phyloP scores from a whole-genome alignment of 1,139 yeast genomes.

The Diutina scorzettiae region DNA sequence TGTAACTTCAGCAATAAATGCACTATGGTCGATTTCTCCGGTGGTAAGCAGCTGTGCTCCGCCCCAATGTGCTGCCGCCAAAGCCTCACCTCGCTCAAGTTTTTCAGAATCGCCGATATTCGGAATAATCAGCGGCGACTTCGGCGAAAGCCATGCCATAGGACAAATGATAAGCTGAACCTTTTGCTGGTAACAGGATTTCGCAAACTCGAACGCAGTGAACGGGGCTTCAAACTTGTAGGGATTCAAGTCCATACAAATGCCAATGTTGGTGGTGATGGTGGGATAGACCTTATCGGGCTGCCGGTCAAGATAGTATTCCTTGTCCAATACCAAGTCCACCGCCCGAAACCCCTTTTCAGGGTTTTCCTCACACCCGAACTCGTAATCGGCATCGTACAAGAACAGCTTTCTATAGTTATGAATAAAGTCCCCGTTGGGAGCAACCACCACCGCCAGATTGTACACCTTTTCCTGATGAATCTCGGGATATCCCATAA shows the following conservation, averaged over 20 bases:
- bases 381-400: conserved; percentile 66
- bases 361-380: conserved; percentile 74
- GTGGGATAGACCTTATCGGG: neutral
- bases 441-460: conserved; percentile 56
- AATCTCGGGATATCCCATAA: conserved; percentile 74
- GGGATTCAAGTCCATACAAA: conserved; percentile 94
- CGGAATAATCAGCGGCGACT: conserved; percentile 26
- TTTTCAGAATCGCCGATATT: conserved; percentile 1
- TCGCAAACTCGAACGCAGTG: conserved; percentile 58
- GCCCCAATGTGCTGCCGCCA: neutral
- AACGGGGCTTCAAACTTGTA: conserved; percentile 76
- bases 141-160: conserved; percentile 75
- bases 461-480: conserved; percentile 37
- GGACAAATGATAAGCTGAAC: conserved; percentile 59
- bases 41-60: neutral
- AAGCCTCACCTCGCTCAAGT: neutral
- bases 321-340: conserved; percentile 23
- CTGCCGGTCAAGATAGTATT: conserved; percentile 13
- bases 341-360: conserved; percentile 18
- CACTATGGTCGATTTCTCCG: neutral
- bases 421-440: conserved; percentile 44
- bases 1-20: neutral
- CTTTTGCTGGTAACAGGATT: conserved; percentile 33
- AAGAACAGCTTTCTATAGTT: conserved; percentile 72
- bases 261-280: conserved; percentile 51